These are phyloP conservation scores for Eimeria tenella DNA, from an alignment of 169 alveolate species.

Conservation along the genomic window DNA sequence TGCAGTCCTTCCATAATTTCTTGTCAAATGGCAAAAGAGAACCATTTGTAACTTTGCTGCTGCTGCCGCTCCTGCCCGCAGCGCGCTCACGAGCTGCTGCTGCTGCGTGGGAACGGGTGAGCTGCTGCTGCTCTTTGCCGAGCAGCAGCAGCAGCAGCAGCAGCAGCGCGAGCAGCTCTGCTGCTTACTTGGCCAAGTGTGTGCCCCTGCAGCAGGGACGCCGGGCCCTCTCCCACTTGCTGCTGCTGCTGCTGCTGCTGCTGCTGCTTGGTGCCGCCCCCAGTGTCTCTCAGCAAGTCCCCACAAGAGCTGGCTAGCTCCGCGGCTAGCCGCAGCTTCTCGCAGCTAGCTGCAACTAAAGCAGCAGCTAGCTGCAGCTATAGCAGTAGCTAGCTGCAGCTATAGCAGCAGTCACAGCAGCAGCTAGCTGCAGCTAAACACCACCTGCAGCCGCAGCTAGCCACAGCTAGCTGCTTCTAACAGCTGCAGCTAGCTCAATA, in stretches of 20 bases:
- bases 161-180: background rate
- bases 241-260: too few relatives aligned
- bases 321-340: background rate
- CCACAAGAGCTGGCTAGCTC: too few relatives aligned
- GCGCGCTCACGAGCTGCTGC: background rate
- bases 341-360: background rate
- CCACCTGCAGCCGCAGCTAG: background rate
- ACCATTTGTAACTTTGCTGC: background rate
- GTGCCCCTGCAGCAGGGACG: too few relatives aligned
- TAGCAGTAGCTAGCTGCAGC: background rate
- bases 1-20: background rate
- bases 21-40: background rate
- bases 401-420: background rate
- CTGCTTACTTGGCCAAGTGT: too few relatives aligned
- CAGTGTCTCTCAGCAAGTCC: too few relatives aligned
- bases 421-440: constrained; percentile 11
- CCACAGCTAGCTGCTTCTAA: background rate
- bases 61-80: background rate
- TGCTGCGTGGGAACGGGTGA: background rate
- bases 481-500: too few relatives aligned
- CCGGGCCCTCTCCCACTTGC: too few relatives aligned
- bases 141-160: background rate
- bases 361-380: constrained; percentile 25
- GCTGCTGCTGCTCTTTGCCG: background rate
- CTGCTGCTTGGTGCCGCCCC: too few relatives aligned